These are phyloP conservation scores for Andrographis paniculata DNA, from an alignment of 305 asterid species.

Conservation along the genomic window DNA sequence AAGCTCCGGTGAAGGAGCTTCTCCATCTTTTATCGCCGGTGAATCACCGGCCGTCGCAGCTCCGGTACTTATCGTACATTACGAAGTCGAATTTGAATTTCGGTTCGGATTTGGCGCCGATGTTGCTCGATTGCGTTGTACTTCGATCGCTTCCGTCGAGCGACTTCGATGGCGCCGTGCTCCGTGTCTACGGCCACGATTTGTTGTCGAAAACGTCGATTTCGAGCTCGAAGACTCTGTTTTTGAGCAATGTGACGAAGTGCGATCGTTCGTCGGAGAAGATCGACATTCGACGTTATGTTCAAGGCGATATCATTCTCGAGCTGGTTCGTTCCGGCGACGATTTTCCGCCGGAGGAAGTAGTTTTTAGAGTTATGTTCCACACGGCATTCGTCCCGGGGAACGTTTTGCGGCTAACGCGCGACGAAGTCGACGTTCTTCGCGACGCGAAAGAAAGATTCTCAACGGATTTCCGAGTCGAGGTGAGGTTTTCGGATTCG, in stretches of 20 bases:
- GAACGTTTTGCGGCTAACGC: conserved; percentile 61
- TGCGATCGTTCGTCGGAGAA: conserved; percentile 58
- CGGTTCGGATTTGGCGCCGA: conserved; percentile 92
- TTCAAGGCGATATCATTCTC: conserved; percentile 90
- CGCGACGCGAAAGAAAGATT: conserved; percentile 89
- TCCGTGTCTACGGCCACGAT: conserved; percentile 94
- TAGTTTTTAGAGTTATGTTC: conserved; percentile 88
- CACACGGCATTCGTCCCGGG: conserved; percentile 88
- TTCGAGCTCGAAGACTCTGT: conserved; percentile 81
- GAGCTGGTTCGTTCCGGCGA: conserved; percentile 94
- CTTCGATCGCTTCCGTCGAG: conserved; percentile 77
- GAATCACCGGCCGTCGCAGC: conserved; percentile 97
- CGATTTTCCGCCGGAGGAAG: conserved; percentile 75
- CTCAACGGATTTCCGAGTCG: conserved; percentile 74
- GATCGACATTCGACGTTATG: conserved; percentile 60
- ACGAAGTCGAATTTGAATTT: conserved; percentile 73
- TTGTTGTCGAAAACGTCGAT: conserved; percentile 65
- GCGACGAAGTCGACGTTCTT: conserved; percentile 84
- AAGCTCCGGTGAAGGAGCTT: conserved; percentile 95
- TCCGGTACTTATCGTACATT: conserved; percentile 90
- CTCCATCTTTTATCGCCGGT: conserved; percentile 88
- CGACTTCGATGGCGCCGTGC: conserved; percentile 54
- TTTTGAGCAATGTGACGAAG: conserved; percentile 54
- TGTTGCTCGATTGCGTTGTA: conserved; percentile 70
- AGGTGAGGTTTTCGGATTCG: conserved; percentile 63